Evolutionary conservation across 164 flowering plant genomes (phyloP).

Genomic region (Aristolochia contorta): DNA sequence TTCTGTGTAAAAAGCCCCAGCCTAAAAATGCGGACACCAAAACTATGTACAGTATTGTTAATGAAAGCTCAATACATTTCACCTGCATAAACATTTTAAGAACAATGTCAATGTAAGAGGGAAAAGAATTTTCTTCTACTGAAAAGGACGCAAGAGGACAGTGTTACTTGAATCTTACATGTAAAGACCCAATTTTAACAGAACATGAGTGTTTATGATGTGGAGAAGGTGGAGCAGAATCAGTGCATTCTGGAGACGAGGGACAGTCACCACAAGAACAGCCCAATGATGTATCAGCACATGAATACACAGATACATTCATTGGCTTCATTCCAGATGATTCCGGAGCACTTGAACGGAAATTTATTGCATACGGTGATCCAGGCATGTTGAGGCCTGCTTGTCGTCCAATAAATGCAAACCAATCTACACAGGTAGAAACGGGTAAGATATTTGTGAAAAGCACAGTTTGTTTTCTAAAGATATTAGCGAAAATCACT

Average conservation of each 20-base stretch:
- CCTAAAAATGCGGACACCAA: slow-evolving; percentile 61
- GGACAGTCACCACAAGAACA: slow-evolving; percentile 99
- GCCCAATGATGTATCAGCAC: slow-evolving; percentile 85
- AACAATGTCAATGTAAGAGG: slow-evolving; percentile 5
- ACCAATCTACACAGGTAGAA: slow-evolving; percentile 57
- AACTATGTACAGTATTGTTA: slow-evolving; percentile 58
- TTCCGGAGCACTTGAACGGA: slow-evolving; percentile 36
- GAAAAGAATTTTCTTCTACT: background rate
- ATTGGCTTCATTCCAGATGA: slow-evolving; percentile 83
- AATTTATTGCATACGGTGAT: slow-evolving; percentile 83
- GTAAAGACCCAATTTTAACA: slow-evolving; percentile 60
- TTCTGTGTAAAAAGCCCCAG: slow-evolving; percentile 62
- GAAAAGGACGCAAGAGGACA: background rate
- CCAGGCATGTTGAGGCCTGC: slow-evolving; percentile 61
- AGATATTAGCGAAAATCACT: background rate
- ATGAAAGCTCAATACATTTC: slow-evolving; percentile 69
- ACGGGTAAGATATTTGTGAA: background rate
- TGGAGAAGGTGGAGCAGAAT: slow-evolving; percentile 39
- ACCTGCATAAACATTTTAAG: slow-evolving; percentile 50
- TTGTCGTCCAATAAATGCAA: slow-evolving; percentile 67
- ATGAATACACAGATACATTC: slow-evolving; percentile 85
- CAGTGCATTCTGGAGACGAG: slow-evolving; percentile 61
- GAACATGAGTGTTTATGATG: slow-evolving; percentile 49
- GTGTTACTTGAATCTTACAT: slow-evolving; percentile 33
- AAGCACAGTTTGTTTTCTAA: background rate